These are phyloP conservation scores for Anthoceros angustus DNA, from an alignment of 225 moss, liverwort and hornwort genomes.

Conservation along the genomic window DNA sequence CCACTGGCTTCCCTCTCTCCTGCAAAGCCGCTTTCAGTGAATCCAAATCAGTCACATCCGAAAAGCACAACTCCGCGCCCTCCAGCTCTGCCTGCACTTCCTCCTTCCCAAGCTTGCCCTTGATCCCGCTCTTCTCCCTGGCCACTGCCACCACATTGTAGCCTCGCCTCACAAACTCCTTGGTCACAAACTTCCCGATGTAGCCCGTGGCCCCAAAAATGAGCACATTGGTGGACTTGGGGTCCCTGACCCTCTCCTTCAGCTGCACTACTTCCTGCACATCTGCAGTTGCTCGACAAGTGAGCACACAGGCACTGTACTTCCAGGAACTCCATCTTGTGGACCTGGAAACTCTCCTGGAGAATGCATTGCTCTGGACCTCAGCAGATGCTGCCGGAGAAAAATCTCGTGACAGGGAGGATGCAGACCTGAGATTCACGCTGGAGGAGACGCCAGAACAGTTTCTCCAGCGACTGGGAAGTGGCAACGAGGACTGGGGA, in stretches of 20 bases:
- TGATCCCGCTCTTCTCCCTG: slow-evolving; percentile 80
- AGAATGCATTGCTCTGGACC: background rate
- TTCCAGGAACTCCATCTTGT: background rate
- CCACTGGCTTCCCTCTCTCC: slow-evolving; percentile 21
- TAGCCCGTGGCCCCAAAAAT: slow-evolving; percentile 83
- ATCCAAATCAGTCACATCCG: slow-evolving; percentile 47
- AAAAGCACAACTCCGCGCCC: slow-evolving; percentile 50
- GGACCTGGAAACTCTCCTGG: background rate
- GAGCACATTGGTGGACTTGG: slow-evolving; percentile 28
- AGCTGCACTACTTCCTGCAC: background rate
- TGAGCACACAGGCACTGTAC: background rate
- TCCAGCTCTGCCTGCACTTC: slow-evolving; percentile 38
- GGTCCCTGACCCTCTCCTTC: slow-evolving; percentile 13
- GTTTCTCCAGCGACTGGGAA: background rate
- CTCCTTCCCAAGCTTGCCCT: slow-evolving; percentile 43
- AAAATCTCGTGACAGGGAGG: background rate
- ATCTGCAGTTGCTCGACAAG: background rate
- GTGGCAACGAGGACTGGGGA: background rate
- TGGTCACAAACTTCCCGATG: slow-evolving; percentile 87
- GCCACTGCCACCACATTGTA: slow-evolving; percentile 70
- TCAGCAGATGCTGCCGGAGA: background rate
- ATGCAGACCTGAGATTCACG: too few species aligned
- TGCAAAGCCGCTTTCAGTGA: slow-evolving; percentile 40
- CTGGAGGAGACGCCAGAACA: too few species aligned
- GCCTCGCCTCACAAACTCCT: slow-evolving; percentile 79